Percentiles rank a stretch among this genome's conserved stretches.
phyloP scores from a whole-genome alignment of 2,329 filamentous ascomycete species.

The Sphaerulina vaccinii region DNA sequence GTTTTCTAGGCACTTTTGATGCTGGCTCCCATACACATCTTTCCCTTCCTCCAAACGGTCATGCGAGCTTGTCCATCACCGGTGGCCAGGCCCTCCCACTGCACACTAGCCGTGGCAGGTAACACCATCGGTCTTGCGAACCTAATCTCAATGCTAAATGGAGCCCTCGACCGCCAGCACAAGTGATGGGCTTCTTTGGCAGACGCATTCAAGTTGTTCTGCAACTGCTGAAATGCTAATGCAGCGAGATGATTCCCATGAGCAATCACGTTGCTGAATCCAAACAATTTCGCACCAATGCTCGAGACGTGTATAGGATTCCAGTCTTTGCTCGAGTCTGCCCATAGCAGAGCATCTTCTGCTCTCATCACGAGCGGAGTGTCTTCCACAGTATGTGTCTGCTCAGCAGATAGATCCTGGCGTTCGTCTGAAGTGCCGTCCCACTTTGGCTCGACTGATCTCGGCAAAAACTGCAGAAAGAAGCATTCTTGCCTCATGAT shows the following conservation, averaged over 20 bases:
- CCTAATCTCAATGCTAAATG: slow-evolving; percentile 10
- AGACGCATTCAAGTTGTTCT: not conserved
- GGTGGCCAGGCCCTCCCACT: not conserved
- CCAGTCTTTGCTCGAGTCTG: slow-evolving; percentile 24
- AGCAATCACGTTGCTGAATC: slow-evolving; percentile 21
- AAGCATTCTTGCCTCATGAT: slow-evolving; percentile 17
- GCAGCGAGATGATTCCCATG: slow-evolving; percentile 26
- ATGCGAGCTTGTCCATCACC: not conserved
- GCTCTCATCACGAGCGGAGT: not conserved
- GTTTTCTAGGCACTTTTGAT: not conserved
- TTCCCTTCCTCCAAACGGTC: slow-evolving; percentile 2
- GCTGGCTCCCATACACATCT: slow-evolving; percentile 6
- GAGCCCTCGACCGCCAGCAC: slow-evolving; percentile 5
- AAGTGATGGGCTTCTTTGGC: not conserved
- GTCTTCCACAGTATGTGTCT: not conserved
- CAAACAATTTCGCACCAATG: slow-evolving; percentile 19
- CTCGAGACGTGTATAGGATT: slow-evolving; percentile 24
- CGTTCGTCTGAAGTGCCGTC: not conserved
- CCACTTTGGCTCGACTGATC: slow-evolving; percentile 7
- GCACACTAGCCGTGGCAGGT: slow-evolving; percentile 6
- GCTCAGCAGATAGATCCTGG: not conserved
- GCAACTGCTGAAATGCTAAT: slow-evolving; percentile 15
- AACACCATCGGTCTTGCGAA: slow-evolving; percentile 18
- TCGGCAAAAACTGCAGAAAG: slow-evolving; percentile 18
- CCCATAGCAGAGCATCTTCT: slow-evolving; percentile 20